These are phyloP conservation scores for Priceomyces haplophilus DNA, from an alignment of 805 yeast species.

Conservation along the genomic window DNA sequence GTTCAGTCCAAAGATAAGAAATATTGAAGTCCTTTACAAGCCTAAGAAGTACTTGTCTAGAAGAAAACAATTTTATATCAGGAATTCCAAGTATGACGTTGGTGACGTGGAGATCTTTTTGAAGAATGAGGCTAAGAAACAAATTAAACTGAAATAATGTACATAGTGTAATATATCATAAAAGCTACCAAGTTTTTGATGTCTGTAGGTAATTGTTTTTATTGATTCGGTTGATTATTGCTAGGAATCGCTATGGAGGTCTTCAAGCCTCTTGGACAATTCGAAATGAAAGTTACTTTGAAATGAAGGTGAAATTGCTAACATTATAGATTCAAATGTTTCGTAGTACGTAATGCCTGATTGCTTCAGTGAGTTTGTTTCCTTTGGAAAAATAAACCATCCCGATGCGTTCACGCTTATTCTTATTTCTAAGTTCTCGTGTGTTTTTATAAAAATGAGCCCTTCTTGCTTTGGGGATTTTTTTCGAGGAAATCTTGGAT, in stretches of 20 bases:
- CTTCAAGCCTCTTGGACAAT: constrained; percentile 16
- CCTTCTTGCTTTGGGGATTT: background rate
- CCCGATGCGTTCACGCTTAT: constrained; percentile 27
- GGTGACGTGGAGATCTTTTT: constrained; percentile 56
- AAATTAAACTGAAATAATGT: constrained; percentile 1
- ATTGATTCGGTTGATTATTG: too few relatives aligned
- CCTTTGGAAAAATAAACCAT: constrained; percentile 16
- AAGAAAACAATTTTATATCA: constrained; percentile 86
- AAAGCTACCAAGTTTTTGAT: too few relatives aligned
- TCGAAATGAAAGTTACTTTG: constrained; percentile 15
- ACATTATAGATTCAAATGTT: constrained; percentile 33
- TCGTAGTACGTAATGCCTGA: constrained; percentile 15
- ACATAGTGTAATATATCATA: background rate
- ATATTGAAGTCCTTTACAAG: constrained; percentile 74
- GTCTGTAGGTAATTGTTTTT: too few relatives aligned
- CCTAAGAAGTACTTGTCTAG: constrained; percentile 69
- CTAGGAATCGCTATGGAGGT: constrained; percentile 5
- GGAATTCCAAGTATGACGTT: constrained; percentile 74
- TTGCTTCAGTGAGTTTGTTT: background rate
- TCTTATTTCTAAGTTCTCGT: constrained; percentile 13
- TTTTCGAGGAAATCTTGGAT: background rate
- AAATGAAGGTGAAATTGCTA: constrained; percentile 21
- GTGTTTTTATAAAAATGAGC: constrained; percentile 12
- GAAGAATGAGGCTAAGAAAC: constrained; percentile 9
- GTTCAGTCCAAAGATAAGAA: constrained; percentile 72